These are phyloP conservation scores for Phellopilus nigrolimitatus DNA, from an alignment of 1,284 basidiomycete genomes.

Conservation along the genomic window DNA sequence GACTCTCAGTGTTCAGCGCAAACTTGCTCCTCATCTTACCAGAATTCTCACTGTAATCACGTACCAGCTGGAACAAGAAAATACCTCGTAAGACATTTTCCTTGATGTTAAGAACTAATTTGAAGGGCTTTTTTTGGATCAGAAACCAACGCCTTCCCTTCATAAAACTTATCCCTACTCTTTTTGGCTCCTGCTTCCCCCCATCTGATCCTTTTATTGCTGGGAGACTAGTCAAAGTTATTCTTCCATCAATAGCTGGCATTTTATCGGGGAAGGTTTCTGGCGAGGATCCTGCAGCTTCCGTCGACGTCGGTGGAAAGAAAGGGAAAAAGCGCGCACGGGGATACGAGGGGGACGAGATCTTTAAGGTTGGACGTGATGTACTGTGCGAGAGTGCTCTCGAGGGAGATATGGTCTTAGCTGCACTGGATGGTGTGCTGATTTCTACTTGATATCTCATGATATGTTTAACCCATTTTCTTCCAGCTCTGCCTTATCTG, in stretches of 20 bases:
- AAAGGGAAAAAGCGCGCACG: conserved; percentile 73
- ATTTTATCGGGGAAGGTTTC: conserved; percentile 41
- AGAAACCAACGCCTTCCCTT: conserved; percentile 44
- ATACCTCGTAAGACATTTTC: conserved; percentile 41
- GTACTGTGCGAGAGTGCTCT: conserved; percentile 44
- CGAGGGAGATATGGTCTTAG: conserved; percentile 52
- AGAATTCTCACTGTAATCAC: conserved; percentile 46
- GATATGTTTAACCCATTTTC: too few relatives aligned
- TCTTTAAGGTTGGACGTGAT: conserved; percentile 54
- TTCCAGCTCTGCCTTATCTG: conserved; percentile 45
- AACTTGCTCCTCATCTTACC: conserved; percentile 48
- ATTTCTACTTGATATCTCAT: conserved; percentile 2
- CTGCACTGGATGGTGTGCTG: conserved; percentile 57
- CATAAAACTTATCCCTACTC: conserved; percentile 37
- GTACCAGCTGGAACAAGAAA: conserved; percentile 56
- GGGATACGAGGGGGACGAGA: conserved; percentile 74
- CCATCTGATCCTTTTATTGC: conserved; percentile 45
- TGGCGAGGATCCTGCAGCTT: conserved; percentile 25
- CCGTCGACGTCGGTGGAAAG: conserved; percentile 35
- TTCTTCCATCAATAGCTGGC: conserved; percentile 46
- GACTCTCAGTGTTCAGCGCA: conserved; percentile 40
- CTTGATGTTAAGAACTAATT: not conserved
- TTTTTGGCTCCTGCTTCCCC: conserved; percentile 44
- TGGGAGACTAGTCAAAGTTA: conserved; percentile 51
- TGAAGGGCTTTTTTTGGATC: not conserved